Percentiles rank a stretch among this genome's conserved stretches.
phyloP scores from a whole-genome alignment of 306 rosid genomes.

The Prunus salicina region DNA sequence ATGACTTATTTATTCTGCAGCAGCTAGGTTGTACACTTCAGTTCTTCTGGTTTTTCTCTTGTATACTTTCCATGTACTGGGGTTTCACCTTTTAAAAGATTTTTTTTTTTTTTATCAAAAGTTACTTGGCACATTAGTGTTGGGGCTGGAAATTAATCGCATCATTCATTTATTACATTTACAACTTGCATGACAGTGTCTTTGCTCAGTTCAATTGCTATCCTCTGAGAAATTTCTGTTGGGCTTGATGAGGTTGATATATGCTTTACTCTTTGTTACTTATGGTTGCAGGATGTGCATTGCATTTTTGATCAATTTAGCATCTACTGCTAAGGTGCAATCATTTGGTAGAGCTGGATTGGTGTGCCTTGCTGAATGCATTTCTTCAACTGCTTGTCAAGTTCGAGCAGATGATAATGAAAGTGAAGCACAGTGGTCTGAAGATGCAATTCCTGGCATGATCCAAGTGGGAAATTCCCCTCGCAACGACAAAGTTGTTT shows the following conservation, averaged over 20 bases:
- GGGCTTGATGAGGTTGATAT: not conserved
- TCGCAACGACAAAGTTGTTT: constrained; percentile 31
- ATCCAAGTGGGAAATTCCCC: constrained; percentile 30
- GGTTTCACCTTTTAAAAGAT: not conserved
- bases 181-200: not conserved
- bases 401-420: constrained; percentile 28
- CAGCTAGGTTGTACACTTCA: not conserved
- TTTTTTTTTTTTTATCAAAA: not conserved
- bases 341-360: constrained; percentile 89
- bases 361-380: constrained; percentile 85
- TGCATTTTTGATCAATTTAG: constrained; percentile 66
- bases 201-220: not conserved
- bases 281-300: constrained; percentile 53
- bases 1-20: not conserved
- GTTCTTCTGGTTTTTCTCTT: not conserved
- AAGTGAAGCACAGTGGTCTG: constrained; percentile 31
- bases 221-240: not conserved
- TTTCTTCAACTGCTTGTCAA: constrained; percentile 67
- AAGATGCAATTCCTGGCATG: constrained; percentile 25
- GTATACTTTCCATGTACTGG: not conserved
- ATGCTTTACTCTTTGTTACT: constrained; percentile 9
- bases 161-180: not conserved
- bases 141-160: not conserved
- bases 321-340: constrained; percentile 60
- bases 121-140: not conserved